Evolutionary conservation across 139 green algal genomes (phyloP).

Genomic region (Zygnema circumcarinatum): DNA sequence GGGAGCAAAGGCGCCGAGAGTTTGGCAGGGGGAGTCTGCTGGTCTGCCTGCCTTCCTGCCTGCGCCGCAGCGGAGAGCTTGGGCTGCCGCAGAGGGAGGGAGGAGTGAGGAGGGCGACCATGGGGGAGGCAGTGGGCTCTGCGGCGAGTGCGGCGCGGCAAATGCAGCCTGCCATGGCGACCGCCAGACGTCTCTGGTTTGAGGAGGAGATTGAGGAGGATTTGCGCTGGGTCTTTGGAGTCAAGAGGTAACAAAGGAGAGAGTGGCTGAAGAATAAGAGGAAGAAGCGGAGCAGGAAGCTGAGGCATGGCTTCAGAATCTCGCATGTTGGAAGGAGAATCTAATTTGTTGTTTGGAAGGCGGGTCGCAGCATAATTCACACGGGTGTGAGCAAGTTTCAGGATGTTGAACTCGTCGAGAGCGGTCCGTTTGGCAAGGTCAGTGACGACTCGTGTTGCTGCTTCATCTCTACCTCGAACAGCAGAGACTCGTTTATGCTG

Average conservation of each 20-base stretch:
- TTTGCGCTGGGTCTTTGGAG: conserved; percentile 73
- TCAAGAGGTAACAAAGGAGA: conserved; percentile 63
- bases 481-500: no score
- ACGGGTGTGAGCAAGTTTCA: conserved; percentile 77
- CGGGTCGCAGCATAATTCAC: conserved; percentile 71
- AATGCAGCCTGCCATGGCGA: no score
- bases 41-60: no score
- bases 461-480: background rate
- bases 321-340: background rate
- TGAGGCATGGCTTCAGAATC: background rate
- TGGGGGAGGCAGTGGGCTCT: no score
- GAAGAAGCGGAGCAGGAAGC: background rate
- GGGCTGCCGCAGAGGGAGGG: no score
- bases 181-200: conserved; percentile 64
- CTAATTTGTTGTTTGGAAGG: no score
- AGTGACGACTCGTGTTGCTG: conserved; percentile 10
- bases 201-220: conserved; percentile 82
- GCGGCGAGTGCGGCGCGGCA: no score
- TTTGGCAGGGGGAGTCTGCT: no score
- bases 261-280: no score
- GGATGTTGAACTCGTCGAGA: conserved; percentile 80
- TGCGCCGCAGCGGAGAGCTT: no score
- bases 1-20: no score
- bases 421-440: conserved; percentile 80
- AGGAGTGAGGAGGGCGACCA: no score